Base-by-base conservation (phyloP, 1,284 basidiomycete species). In the Leucocoprinus gongylophorus region DNA sequence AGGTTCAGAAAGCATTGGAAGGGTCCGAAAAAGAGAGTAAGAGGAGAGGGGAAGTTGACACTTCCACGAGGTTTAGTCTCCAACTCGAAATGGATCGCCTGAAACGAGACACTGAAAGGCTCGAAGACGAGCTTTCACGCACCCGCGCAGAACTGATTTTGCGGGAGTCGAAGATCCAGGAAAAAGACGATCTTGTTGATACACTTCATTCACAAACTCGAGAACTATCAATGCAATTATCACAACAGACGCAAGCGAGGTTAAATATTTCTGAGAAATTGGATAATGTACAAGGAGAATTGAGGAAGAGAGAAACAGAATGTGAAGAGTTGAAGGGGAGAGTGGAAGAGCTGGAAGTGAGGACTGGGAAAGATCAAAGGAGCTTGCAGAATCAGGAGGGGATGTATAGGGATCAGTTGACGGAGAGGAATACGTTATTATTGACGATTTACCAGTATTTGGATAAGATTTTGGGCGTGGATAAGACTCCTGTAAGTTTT, bases 371-470 rank as follows among this genome's bases (percentile, higher is more conserved):
- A 65, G 93, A 92, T 55, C 91, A 95, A 64, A 78, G 88, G 40
- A 77, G 83, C 40, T 67, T 90, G 53, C 65, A 88, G 54, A 70
- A 74, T 37, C 80, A 83, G 2, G 91, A 97, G 65, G 80, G 75
- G 49, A 85, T 93, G 65, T 91, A 88, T 60, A 79, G 92, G 30
- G 88, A 94, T 66, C 93, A 97, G 68, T 70, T 95, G 43, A 92
- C 89, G 26, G 95, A 98, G 71, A 76, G 93, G 54, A 95, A 95
- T 66, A 94, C 91, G 20, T 74, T 98, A 23, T 71, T 98, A 44
- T 73, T 97, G 55, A 92, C 89, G 13, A 91, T 97, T 29, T 97
- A 94, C 68, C 91, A 95, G 67, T 94, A 95, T 63, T 83, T 97
- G 75, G 94, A 97, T 63, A 91, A 90, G 72, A 91, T 97, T 59